A percentile compares a stretch with the other conserved stretches of the same genome.
phyloP scores from a whole-genome alignment of 371 early-diverging fungal genomes.

The Zopfochytrium polystomum region DNA sequence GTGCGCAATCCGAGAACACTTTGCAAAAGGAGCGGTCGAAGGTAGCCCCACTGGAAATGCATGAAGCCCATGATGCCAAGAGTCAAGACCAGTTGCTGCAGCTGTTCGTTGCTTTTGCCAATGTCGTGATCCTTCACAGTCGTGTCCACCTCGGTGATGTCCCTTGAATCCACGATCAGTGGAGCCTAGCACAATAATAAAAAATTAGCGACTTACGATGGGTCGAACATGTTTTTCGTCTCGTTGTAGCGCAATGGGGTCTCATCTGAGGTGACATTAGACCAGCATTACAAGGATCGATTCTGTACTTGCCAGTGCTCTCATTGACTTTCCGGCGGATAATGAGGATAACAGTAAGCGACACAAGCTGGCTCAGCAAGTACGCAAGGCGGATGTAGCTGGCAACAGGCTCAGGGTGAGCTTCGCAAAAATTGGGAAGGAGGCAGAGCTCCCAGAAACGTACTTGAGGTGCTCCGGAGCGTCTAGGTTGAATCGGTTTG shows the following conservation, averaged over 20 bases:
- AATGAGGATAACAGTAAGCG: not conserved
- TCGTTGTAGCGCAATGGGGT: slow-evolving; percentile 73
- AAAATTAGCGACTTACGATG: slow-evolving; percentile 12
- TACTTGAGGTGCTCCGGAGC: not conserved
- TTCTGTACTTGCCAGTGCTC: not conserved
- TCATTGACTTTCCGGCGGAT: not conserved
- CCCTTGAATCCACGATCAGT: slow-evolving; percentile 12
- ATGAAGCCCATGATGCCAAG: slow-evolving; percentile 71
- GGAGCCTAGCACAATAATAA: not conserved
- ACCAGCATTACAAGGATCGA: not conserved
- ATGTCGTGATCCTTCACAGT: slow-evolving; percentile 81
- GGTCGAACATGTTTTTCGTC: slow-evolving; percentile 54
- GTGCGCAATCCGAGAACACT: slow-evolving; percentile 77
- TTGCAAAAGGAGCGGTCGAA: slow-evolving; percentile 88
- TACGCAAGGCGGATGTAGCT: not conserved
- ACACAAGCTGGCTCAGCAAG: not conserved
- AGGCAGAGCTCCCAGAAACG: not conserved
- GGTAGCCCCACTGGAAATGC: slow-evolving; percentile 85
- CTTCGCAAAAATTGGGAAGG: not conserved
- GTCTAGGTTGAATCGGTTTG: not conserved
- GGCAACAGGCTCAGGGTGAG: not conserved
- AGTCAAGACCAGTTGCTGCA: slow-evolving; percentile 67
- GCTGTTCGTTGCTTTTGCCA: slow-evolving; percentile 66
- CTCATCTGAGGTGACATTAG: slow-evolving; percentile 36
- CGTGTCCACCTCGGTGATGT: slow-evolving; percentile 54